Evolutionary conservation across 1,284 basidiomycete genomes (phyloP).

Genomic region (Vanrija pseudolonga): DNA sequence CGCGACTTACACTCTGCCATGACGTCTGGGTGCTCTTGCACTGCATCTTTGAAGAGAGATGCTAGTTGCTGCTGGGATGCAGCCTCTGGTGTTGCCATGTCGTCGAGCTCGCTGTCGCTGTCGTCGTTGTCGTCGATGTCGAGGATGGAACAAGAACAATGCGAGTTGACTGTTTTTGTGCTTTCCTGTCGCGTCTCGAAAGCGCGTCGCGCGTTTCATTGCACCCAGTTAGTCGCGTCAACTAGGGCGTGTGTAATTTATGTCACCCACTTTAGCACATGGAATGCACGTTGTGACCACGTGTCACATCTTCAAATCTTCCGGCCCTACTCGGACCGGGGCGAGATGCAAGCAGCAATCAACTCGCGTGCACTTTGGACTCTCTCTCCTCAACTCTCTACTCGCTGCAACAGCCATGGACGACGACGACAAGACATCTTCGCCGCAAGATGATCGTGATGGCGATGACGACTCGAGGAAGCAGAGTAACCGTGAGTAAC

Average conservation of each 20-base stretch:
- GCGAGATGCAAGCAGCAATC: too few species aligned
- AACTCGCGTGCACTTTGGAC: not conserved
- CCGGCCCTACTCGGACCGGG: too few species aligned
- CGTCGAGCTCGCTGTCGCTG: too few species aligned
- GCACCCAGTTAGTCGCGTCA: too few species aligned
- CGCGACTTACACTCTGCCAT: conserved; percentile 41
- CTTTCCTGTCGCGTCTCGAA: not conserved
- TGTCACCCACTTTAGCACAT: too few species aligned
- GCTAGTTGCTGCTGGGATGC: conserved; percentile 20
- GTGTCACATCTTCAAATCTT: too few species aligned
- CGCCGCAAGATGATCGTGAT: not conserved
- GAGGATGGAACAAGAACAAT: not conserved
- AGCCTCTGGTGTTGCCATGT: too few species aligned
- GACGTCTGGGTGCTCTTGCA: conserved; percentile 39
- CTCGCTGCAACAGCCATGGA: not conserved
- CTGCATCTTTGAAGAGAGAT: conserved; percentile 32
- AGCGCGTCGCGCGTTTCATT: not conserved
- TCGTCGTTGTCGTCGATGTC: not conserved
- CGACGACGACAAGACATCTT: not conserved
- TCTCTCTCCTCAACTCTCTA: not conserved
- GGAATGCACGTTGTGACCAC: too few species aligned
- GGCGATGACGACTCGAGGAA: conserved; percentile 19
- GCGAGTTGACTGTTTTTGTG: not conserved
- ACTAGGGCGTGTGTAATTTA: too few species aligned
- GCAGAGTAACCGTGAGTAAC: not conserved